Evolutionary conservation across 495 filamentous ascomycete species (phyloP).

Genomic region (Halenospora varia): DNA sequence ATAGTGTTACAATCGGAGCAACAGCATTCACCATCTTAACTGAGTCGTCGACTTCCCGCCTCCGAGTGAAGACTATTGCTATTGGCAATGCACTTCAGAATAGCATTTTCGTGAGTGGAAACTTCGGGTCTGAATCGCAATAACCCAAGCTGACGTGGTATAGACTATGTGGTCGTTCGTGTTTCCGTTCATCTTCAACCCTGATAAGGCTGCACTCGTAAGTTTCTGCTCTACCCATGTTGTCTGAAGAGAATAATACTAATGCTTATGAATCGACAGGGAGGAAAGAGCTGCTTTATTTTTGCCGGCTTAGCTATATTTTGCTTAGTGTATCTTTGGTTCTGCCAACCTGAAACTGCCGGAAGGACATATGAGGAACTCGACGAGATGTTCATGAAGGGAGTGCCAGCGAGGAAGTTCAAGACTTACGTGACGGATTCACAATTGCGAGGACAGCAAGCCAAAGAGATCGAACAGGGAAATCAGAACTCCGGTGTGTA

Average conservation of each 20-base stretch:
- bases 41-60: constrained; percentile 26
- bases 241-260: too few species aligned
- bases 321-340: constrained; percentile 57
- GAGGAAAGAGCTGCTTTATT: constrained; percentile 27
- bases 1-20: constrained; percentile 28
- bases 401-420: constrained; percentile 63
- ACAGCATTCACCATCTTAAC: constrained; percentile 30
- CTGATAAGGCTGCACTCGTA: constrained; percentile 26
- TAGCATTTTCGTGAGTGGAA: too few species aligned
- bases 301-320: constrained; percentile 17
- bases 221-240: too few species aligned
- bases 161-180: constrained; percentile 31
- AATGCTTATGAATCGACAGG: too few species aligned
- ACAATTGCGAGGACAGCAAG: neutral
- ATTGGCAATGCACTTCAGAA: constrained; percentile 30
- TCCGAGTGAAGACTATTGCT: constrained; percentile 31
- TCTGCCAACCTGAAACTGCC: constrained; percentile 66
- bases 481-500: too few species aligned
- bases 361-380: constrained; percentile 70
- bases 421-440: constrained; percentile 2
- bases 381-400: constrained; percentile 63
- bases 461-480: constrained; percentile 7
- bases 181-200: constrained; percentile 29
- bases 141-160: too few species aligned
- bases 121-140: too few species aligned